Base-by-base conservation (phyloP, 2,329 filamentous ascomycete species). In the Coniella lustricola region DNA sequence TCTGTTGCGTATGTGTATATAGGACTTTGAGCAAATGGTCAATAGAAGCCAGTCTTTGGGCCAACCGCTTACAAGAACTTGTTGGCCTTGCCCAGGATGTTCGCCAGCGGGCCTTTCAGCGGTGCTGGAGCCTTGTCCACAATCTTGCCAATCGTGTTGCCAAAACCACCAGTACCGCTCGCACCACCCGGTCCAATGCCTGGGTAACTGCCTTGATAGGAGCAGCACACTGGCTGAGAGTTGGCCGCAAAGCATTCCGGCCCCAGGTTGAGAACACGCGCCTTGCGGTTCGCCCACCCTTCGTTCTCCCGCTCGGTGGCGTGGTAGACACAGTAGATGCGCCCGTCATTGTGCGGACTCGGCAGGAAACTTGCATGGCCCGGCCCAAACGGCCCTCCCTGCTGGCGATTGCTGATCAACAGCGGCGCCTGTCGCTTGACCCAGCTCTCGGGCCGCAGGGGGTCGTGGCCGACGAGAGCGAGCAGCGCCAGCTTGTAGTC, bases 211-310 rank as follows among this genome's bases (percentile, higher is more conserved):
- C 16, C 31, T 35, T 46, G 41, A 13, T 49, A 49, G 17, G 44
- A 43, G 34, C 52, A 54, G 34, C 52, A 54, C n/a, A 55, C 18
- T 17, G 49, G 25, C 16, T 32, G 41, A 4, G 54, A 49, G 32
- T 45, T 13, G 5, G 42, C 45, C 14, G 14, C n/a, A 14, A 54
- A 56, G 9, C 46, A 46, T 22, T 46, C 43, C 2, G 50, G 38
- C 2, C 44, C 52, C 3, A 54, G 32, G 10, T 41, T 40, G 17
- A 51, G 25, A 9, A 56, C 41, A 3, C 54, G 38, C n/a, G 54
- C 52, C 22, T 56, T 56, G 22, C 54, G 51, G 14, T 56, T 56
- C n/a, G 42, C 50, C 54, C 54, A 56, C 1, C 54, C 54, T 13
- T 56, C 52, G 17, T 43, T 48, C 20, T 45, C 45, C 13, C 48